phyloP scores from a whole-genome alignment of 305 asterid species.

The Fraxinus sp. region DNA sequence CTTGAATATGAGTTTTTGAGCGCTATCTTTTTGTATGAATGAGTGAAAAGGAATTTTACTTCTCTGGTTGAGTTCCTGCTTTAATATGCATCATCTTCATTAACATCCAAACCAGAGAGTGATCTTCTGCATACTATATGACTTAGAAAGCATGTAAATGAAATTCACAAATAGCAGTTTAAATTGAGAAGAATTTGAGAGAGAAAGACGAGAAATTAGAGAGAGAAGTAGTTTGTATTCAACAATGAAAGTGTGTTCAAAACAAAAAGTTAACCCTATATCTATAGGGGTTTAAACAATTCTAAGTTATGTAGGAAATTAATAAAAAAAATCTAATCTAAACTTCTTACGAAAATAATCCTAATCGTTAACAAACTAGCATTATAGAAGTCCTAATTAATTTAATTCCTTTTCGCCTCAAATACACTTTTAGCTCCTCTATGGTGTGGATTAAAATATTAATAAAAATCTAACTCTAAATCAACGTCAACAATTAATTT shows the following conservation, averaged over 20 bases:
- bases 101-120: neutral
- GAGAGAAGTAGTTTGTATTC: neutral
- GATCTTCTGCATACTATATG: neutral
- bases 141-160: neutral
- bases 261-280: neutral
- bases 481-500: too few relatives aligned
- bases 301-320: neutral
- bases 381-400: neutral
- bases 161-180: neutral
- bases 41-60: neutral
- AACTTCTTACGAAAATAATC: neutral
- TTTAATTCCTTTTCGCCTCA: neutral
- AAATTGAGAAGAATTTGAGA: neutral
- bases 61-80: neutral
- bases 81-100: neutral
- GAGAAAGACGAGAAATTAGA: neutral
- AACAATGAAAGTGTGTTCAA: neutral
- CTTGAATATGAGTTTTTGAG: constrained; percentile 14
- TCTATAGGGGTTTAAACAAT: neutral
- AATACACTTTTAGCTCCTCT: neutral
- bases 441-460: neutral
- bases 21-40: neutral
- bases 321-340: neutral
- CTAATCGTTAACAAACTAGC: neutral
- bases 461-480: too few relatives aligned